Evolutionary conservation across 2,329 filamentous ascomycete species (phyloP).

Genomic region (Aspergillus pseudotamarii): DNA sequence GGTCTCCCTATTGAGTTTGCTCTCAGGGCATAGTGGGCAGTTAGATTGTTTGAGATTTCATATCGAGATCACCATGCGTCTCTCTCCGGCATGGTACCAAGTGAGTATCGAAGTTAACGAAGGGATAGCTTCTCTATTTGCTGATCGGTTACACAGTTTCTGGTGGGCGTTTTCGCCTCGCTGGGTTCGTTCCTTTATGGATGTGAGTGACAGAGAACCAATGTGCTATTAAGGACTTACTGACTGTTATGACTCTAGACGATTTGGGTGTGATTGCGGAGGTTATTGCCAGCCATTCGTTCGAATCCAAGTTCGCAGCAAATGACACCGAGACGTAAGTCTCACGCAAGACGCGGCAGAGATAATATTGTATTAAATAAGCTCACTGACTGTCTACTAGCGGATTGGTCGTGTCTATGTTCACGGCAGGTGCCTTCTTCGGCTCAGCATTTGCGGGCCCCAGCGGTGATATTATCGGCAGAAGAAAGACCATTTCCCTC

Average conservation of each 20-base stretch:
- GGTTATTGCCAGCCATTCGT: conserved; percentile 51
- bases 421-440: conserved; percentile 75
- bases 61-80: conserved; percentile 47
- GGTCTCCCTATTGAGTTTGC: conserved; percentile 2
- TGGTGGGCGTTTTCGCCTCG: conserved; percentile 61
- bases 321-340: conserved; percentile 35
- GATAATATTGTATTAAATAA: neutral
- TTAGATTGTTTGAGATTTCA: neutral
- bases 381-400: conserved; percentile 34
- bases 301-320: conserved; percentile 35
- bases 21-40: neutral
- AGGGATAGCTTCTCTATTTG: neutral
- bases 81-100: conserved; percentile 62
- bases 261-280: conserved; percentile 64
- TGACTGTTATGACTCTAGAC: conserved; percentile 32
- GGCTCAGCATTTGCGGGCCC: conserved; percentile 68
- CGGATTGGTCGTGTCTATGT: conserved; percentile 74
- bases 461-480: conserved; percentile 65
- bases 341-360: neutral
- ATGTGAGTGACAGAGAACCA: conserved; percentile 35
- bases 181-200: conserved; percentile 61
- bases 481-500: conserved; percentile 70
- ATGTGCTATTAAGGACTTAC: neutral
- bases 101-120: conserved; percentile 31
- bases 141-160: conserved; percentile 48